Base-by-base conservation (phyloP, 306 rosid genomes). In the Sindora glabra region DNA sequence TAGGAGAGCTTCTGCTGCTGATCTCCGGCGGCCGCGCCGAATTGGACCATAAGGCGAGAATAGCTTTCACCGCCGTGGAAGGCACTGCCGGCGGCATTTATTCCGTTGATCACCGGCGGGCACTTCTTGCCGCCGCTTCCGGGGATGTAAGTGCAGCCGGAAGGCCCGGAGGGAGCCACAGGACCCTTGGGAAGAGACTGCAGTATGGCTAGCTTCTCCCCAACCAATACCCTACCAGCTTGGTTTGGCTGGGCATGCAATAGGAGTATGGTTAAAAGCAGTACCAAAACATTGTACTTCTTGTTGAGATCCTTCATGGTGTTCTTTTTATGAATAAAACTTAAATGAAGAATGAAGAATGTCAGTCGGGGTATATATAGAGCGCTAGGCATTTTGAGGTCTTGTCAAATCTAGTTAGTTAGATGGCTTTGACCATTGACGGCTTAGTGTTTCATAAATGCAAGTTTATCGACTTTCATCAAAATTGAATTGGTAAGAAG, bases 141-240 rank as follows among this genome's bases (percentile, higher is more conserved):
- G 0, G 97, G 95, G 39, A 82, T 80, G 76, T 26, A 86, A 5
- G 97, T 90, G 77, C 97, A 90, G 1, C 70, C 73, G 5, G 89
- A 86, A 12, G 94, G 62, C 5, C 75, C 84, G 3, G 88, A 72
- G 5, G 95, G 76, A 44, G 89, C 59, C 18, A 74, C 69, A 6
- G 76, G 55, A 24, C 87, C 88, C 64, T 74, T 84, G 6, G 67
- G 73, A 65, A 90, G 84, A 34, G 86, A 61, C 71, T 86, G 84
- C 33, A 80, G 21, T 11, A 25, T 38, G 13, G 54, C 24, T 14
- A 70, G 57, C 18, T 56, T 61, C n/a, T n/a, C n/a, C 6, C 26
- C 62, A 42, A 36, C 40, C 62, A 79, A 39, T 6, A 68, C 52
- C 66, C 94, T 82, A 19, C 66, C 71, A 10, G 68, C 90, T 40